Conservation (phyloP, 228 moss, liverwort and hornwort species). For the Sphagnum magellanicum region DNA sequence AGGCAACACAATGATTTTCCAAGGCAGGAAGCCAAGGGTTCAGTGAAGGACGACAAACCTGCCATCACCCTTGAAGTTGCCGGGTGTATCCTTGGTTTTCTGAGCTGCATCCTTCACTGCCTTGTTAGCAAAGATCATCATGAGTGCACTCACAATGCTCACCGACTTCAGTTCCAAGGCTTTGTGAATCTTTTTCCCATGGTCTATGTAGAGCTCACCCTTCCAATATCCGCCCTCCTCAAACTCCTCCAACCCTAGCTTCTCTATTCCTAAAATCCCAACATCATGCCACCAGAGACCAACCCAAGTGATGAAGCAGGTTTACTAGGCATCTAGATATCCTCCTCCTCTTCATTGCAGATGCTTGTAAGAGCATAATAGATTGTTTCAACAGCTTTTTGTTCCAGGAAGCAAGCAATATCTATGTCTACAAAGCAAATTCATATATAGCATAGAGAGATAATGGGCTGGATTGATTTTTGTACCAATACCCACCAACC, state of each 20-base stretch:
- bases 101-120: slow-evolving; percentile 35
- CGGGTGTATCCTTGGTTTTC: slow-evolving; percentile 68
- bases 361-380: neutral
- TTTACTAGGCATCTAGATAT: neutral
- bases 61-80: slow-evolving; percentile 81
- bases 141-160: slow-evolving; percentile 40
- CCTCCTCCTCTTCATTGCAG: neutral
- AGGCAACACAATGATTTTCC: too few relatives aligned
- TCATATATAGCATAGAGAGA: too few relatives aligned
- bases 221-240: slow-evolving; percentile 81
- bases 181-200: slow-evolving; percentile 74
- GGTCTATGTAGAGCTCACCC: slow-evolving; percentile 86
- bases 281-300: neutral
- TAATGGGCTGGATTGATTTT: too few relatives aligned
- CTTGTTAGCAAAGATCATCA: slow-evolving; percentile 59
- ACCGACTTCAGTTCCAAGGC: slow-evolving; percentile 76
- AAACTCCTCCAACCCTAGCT: slow-evolving; percentile 75
- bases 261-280: slow-evolving; percentile 60
- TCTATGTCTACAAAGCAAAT: too few relatives aligned
- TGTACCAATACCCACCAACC: slow-evolving; percentile 79
- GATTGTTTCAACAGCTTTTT: neutral
- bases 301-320: neutral
- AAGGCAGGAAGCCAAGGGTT: neutral
- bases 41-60: slow-evolving; percentile 25
- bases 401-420: neutral